Percentiles rank a stretch among this genome's conserved stretches.
These are phyloP conservation scores for Plasmodium gaboni DNA, from an alignment of 169 alveolate species.

Conservation along the genomic window DNA sequence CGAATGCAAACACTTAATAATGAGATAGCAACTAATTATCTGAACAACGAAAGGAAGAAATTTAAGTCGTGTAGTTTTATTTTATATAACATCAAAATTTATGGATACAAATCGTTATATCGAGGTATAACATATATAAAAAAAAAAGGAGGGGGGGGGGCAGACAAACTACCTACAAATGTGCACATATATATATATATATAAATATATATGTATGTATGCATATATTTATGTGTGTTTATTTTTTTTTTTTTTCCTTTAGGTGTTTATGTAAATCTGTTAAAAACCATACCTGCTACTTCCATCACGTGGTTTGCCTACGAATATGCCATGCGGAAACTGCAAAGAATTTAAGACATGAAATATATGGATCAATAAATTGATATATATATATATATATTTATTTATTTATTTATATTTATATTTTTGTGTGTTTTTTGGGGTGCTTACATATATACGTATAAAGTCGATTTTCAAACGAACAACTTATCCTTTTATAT, in stretches of 20 bases:
- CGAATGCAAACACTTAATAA: conserved; percentile 69
- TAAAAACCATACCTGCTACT: conserved; percentile 69
- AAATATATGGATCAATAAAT: neutral
- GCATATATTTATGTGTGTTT: neutral
- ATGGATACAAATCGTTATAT: conserved; percentile 53
- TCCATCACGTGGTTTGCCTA: conserved; percentile 71
- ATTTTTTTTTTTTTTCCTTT: neutral
- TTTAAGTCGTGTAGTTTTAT: conserved; percentile 65
- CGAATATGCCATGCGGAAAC: conserved; percentile 66
- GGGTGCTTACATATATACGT: neutral
- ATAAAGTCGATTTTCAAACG: too few relatives aligned
- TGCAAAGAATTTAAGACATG: conserved; percentile 2
- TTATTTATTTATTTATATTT: neutral
- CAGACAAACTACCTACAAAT: too few relatives aligned
- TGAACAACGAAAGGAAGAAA: conserved; percentile 48
- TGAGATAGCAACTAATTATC: conserved; percentile 58
- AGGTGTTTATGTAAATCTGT: conserved; percentile 61
- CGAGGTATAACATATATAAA: conserved; percentile 22
- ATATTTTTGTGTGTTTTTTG: neutral
- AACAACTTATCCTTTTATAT: too few relatives aligned
- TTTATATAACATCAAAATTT: conserved; percentile 41
- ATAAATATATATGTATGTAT: too few relatives aligned
- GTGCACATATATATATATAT: too few relatives aligned
- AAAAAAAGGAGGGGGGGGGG: too few relatives aligned
- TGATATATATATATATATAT: neutral